phyloP scores from a whole-genome alignment of 495 filamentous ascomycete genomes.

The Zalerion maritima region DNA sequence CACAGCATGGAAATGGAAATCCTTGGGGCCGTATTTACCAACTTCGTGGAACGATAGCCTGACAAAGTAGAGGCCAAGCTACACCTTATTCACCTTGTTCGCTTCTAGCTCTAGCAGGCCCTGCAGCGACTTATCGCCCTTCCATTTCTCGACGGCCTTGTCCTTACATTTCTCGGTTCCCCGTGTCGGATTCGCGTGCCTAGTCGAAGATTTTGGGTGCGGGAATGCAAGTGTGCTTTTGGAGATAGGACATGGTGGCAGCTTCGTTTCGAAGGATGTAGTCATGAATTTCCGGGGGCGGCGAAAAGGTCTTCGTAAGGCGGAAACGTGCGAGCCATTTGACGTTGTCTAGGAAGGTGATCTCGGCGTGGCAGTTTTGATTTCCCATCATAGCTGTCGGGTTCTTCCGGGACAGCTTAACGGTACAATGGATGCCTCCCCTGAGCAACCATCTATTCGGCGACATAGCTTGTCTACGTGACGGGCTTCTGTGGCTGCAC shows the following conservation, averaged over 20 bases:
- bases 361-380: constrained; percentile 16
- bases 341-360: constrained; percentile 17
- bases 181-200: constrained; percentile 12
- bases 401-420: constrained; percentile 5
- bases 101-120: constrained; percentile 6
- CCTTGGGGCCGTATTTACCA: no score
- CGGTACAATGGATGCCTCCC: constrained; percentile 5
- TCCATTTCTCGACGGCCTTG: constrained; percentile 1
- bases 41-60: no score
- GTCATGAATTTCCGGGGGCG: constrained; percentile 4
- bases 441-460: constrained; percentile 5
- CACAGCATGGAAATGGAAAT: no score
- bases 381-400: constrained; percentile 11
- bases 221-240: constrained; percentile 17
- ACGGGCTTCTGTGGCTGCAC: constrained; percentile 7
- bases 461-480: constrained; percentile 6
- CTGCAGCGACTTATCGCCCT: constrained; percentile 1
- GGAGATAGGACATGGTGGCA: constrained; percentile 23
- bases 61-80: no score
- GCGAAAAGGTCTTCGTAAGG: no score
- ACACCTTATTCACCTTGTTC: no score
- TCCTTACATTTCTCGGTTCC: constrained; percentile 8
- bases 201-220: constrained; percentile 11
- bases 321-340: constrained; percentile 17
- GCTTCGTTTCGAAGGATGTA: constrained; percentile 22